phyloP scores from a whole-genome alignment of 371 early-diverging fungal genomes.

The Mortierella sp. region DNA sequence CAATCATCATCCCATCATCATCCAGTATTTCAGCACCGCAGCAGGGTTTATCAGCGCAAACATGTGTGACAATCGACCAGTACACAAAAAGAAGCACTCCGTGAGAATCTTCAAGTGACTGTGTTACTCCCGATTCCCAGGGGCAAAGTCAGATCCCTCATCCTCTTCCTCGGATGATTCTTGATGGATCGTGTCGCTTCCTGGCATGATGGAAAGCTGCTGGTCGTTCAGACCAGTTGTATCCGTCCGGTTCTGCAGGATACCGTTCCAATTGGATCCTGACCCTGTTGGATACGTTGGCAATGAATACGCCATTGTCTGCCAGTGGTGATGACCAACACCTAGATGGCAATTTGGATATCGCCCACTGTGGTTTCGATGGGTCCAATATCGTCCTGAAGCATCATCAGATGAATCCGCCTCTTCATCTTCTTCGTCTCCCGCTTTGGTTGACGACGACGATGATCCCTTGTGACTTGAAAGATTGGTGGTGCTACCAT shows the following conservation, averaged over 20 bases:
- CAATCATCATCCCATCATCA: background rate
- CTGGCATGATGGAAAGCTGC: constrained; percentile 12
- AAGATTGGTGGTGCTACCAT: too few relatives aligned
- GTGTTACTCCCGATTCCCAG: background rate
- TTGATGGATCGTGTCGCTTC: constrained; percentile 14
- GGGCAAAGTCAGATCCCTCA: background rate
- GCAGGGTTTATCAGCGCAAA: too few relatives aligned
- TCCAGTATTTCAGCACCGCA: background rate
- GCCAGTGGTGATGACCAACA: background rate
- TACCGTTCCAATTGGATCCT: constrained; percentile 5
- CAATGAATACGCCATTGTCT: constrained; percentile 34
- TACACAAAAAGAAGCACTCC: too few relatives aligned
- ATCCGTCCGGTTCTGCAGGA: constrained; percentile 10
- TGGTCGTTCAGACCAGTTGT: background rate
- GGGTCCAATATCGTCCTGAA: constrained; percentile 23
- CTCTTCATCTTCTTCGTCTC: constrained; percentile 39
- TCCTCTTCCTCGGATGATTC: constrained; percentile 15
- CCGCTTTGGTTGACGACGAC: too few relatives aligned
- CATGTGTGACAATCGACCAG: too few relatives aligned
- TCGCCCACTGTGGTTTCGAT: constrained; percentile 18
- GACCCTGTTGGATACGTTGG: constrained; percentile 21
- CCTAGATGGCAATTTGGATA: constrained; percentile 7
- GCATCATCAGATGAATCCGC: constrained; percentile 25
- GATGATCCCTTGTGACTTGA: constrained; percentile 51
- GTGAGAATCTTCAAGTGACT: too few relatives aligned